These are phyloP conservation scores for Clitoria ternatea DNA, from an alignment of 306 rosid species.

Conservation along the genomic window DNA sequence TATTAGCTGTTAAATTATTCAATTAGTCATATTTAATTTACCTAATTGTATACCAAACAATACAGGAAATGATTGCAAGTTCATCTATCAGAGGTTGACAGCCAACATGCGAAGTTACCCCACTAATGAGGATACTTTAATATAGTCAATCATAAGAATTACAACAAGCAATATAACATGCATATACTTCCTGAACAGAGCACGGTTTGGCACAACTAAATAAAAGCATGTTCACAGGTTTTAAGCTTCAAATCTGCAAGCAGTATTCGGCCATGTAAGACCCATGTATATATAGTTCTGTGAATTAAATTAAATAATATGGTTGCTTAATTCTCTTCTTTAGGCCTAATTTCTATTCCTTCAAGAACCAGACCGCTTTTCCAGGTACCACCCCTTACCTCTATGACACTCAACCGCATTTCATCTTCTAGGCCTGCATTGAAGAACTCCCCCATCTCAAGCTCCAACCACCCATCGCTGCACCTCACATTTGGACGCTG, in stretches of 20 bases:
- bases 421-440: constrained; percentile 34
- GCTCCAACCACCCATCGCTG: constrained; percentile 63
- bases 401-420: constrained; percentile 41
- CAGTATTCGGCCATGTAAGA: background rate
- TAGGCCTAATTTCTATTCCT: constrained; percentile 74
- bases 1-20: no score
- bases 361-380: constrained; percentile 56
- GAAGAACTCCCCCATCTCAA: constrained; percentile 68
- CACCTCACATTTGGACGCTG: constrained; percentile 35
- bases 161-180: background rate
- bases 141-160: background rate
- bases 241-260: background rate
- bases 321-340: constrained; percentile 9
- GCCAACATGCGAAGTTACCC: background rate
- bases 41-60: no score
- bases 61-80: background rate
- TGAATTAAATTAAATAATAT: background rate
- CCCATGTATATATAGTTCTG: background rate
- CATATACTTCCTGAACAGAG: background rate
- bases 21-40: no score
- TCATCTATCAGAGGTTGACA: background rate
- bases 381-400: constrained; percentile 35
- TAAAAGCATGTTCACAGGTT: background rate
- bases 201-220: background rate
- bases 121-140: no score